Evolutionary conservation across 495 filamentous ascomycete species (phyloP).

Genomic region (Penicillium alfredii): DNA sequence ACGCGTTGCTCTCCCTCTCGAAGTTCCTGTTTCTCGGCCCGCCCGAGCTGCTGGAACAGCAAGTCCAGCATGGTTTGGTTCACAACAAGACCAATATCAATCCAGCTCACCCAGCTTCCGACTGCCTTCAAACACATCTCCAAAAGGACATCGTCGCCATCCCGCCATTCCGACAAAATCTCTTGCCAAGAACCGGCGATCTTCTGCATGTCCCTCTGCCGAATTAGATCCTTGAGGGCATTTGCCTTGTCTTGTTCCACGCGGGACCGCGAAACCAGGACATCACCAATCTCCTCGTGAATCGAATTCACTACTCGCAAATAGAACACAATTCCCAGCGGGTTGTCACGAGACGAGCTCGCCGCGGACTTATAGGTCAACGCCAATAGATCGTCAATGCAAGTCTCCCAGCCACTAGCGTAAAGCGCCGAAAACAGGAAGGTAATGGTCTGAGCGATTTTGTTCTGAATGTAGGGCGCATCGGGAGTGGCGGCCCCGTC

Average conservation of each 20-base stretch:
- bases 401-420: slow-evolving; percentile 73
- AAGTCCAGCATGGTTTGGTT: slow-evolving; percentile 78
- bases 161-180: slow-evolving; percentile 73
- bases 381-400: slow-evolving; percentile 78
- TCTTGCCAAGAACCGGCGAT: slow-evolving; percentile 87
- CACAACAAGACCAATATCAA: slow-evolving; percentile 87
- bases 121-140: slow-evolving; percentile 85
- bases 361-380: slow-evolving; percentile 49
- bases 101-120: slow-evolving; percentile 96
- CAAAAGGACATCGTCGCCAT: slow-evolving; percentile 64
- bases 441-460: slow-evolving; percentile 91
- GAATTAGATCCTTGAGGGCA: slow-evolving; percentile 81
- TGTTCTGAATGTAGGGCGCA: slow-evolving; percentile 79
- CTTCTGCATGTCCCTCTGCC: slow-evolving; percentile 75
- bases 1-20: slow-evolving; percentile 60
- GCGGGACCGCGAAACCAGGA: slow-evolving; percentile 67
- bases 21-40: slow-evolving; percentile 46
- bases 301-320: slow-evolving; percentile 79
- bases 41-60: slow-evolving; percentile 72
- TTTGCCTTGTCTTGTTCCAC: slow-evolving; percentile 73
- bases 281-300: slow-evolving; percentile 96
- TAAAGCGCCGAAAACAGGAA: slow-evolving; percentile 85
- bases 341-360: slow-evolving; percentile 58
- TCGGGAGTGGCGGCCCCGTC: slow-evolving; percentile 52
- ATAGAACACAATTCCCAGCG: slow-evolving; percentile 74